phyloP scores from a whole-genome alignment of 108 stramenopile genomes.

The Nannochloropsis salina region DNA sequence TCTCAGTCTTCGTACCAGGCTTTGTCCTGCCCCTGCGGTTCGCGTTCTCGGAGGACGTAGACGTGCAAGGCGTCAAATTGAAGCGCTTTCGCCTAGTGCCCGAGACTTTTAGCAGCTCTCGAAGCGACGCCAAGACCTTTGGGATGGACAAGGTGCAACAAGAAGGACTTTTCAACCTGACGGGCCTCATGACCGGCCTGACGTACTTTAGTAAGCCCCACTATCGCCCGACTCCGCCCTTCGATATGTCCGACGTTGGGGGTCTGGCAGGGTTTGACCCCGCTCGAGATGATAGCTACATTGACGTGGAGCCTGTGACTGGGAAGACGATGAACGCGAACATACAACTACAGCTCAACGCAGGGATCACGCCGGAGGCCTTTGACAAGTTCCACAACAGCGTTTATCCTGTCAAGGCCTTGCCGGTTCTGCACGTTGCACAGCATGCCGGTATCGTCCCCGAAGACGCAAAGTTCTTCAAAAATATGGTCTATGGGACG shows the following conservation, averaged over 20 bases:
- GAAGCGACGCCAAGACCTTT: neutral
- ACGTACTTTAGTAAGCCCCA: neutral
- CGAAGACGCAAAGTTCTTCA: neutral
- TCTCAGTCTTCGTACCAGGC: constrained; percentile 16
- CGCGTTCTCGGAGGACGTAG: neutral
- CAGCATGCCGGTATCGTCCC: constrained; percentile 6
- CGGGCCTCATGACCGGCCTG: neutral
- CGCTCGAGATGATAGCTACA: neutral
- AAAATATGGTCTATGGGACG: neutral
- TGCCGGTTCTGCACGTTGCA: constrained; percentile 7
- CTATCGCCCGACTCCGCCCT: neutral
- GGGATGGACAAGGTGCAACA: neutral
- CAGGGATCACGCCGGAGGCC: neutral
- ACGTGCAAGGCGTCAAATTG: neutral
- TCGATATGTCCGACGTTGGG: neutral
- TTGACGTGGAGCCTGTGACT: constrained; percentile 15
- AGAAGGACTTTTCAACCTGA: neutral
- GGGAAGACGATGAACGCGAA: constrained; percentile 7
- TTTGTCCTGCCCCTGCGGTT: neutral
- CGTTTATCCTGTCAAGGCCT: constrained; percentile 5
- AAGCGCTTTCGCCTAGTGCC: constrained; percentile 8
- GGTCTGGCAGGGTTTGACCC: constrained; percentile 4
- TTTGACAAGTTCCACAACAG: constrained; percentile 6
- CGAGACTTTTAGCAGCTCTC: neutral
- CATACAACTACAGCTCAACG: neutral